phyloP scores from a whole-genome alignment of 768 basidiomycete species.

The Boletus sp. region DNA sequence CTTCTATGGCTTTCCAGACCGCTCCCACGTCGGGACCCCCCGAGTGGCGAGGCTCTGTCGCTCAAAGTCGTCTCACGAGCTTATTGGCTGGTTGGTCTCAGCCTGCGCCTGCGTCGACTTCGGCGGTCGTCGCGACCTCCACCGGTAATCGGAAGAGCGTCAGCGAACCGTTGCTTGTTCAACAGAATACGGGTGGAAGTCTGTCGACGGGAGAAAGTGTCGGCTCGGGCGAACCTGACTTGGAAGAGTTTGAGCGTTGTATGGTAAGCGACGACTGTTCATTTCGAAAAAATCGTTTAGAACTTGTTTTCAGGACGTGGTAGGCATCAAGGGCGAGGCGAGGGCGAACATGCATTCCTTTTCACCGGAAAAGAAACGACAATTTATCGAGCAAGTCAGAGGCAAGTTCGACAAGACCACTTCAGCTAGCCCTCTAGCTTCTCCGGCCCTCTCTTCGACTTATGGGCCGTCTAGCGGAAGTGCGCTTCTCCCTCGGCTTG shows the following conservation, averaged over 20 bases:
- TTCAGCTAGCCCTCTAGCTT: conserved; percentile 26
- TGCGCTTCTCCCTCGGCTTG: conserved; percentile 59
- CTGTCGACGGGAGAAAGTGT: conserved; percentile 30
- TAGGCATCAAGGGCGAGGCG: conserved; percentile 72
- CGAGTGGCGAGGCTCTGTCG: conserved; percentile 54
- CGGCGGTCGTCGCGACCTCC: conserved; percentile 26
- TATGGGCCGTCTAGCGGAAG: conserved; percentile 59
- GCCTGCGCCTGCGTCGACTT: conserved; percentile 40
- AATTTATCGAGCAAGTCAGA: conserved; percentile 59
- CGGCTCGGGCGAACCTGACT: conserved; percentile 34
- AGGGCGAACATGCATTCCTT: conserved; percentile 62
- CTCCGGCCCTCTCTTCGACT: conserved; percentile 41
- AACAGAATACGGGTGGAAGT: conserved; percentile 41
- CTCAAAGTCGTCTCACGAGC: conserved; percentile 60
- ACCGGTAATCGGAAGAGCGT: conserved; percentile 55
- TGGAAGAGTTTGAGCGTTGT: conserved; percentile 61
- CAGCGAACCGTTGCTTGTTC: conserved; percentile 67
- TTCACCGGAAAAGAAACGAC: conserved; percentile 60
- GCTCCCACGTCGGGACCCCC: conserved; percentile 31
- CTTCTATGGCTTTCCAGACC: conserved; percentile 18
- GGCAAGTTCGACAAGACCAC: conserved; percentile 33
- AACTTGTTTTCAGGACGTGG: conserved; percentile 51
- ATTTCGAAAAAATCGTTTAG: conserved; percentile 3
- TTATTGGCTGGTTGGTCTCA: conserved; percentile 68
- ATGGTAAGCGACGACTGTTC: conserved; percentile 47